Conservation (phyloP, 176 grass and related monocot species). For the Cymbopogon citratus region DNA sequence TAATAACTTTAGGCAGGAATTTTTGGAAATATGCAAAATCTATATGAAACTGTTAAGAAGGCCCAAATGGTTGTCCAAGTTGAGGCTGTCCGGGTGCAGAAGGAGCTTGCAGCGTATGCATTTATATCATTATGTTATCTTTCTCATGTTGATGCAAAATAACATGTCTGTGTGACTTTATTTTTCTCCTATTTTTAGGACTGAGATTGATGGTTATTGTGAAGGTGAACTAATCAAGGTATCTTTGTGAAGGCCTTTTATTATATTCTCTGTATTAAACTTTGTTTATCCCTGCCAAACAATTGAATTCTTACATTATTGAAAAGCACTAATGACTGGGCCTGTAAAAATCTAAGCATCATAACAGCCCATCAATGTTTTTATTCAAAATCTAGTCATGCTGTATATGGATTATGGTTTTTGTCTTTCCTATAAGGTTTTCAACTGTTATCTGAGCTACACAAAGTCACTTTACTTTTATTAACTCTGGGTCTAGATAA, state of each 20-base stretch:
- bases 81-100: slow-evolving; percentile 92
- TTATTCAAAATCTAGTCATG: neutral
- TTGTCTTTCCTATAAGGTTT: neutral
- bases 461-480: neutral
- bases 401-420: neutral
- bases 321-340: neutral
- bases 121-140: slow-evolving; percentile 29
- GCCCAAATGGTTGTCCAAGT: slow-evolving; percentile 99
- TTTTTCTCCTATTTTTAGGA: slow-evolving; percentile 42
- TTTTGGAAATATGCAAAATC: slow-evolving; percentile 98
- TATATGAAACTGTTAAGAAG: slow-evolving; percentile 97
- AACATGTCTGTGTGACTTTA: neutral
- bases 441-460: neutral
- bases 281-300: neutral
- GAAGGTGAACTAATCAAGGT: slow-evolving; percentile 99
- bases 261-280: slow-evolving; percentile 4
- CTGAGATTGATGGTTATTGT: slow-evolving; percentile 96
- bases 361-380: neutral
- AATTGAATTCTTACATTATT: neutral
- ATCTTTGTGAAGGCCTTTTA: slow-evolving; percentile 15
- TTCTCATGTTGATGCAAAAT: slow-evolving; percentile 24
- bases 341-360: neutral
- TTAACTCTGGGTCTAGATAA: slow-evolving; percentile 7
- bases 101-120: slow-evolving; percentile 95
- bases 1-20: slow-evolving; percentile 58